Evolutionary conservation across 2,329 filamentous ascomycete species (phyloP), one percentile per base, ranked within the genome.

Genomic region (Harringtonia lauricola): DNA sequence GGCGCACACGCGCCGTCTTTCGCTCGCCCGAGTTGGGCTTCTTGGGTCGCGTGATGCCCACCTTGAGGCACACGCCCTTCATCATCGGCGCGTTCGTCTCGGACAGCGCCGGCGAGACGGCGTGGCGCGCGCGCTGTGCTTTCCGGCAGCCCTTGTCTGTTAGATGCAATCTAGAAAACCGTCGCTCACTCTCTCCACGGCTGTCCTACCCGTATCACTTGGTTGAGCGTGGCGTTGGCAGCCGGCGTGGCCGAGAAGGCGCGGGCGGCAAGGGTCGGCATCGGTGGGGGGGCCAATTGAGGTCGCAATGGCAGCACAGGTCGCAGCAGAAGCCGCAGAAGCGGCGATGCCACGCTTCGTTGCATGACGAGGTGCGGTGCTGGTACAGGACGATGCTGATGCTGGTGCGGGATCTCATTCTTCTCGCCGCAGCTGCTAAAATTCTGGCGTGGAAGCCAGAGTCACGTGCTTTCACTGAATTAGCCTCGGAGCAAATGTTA

Each of bases 21-120:
- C 92, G 75, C 72, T 96, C 88, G 44, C 89, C 92, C 24, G 92
- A 98, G 65, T 98, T 98, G 52, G 92, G 92, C 68, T 98, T 98
- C 80, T 98, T 98, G 45, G 92, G 92, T 58, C 92, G 88, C 55
- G 85, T 88, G 55, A 89, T 86, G 57, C 86, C 88, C 48, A 96
- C 92, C 61, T 94, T 89, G 51, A 98, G 69, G 64, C 92, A 96
- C 31, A 98, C 92, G 54, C 90, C 92, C 71, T 96, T 96, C 67
- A 95, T 81, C 59, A 84, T 78, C 4, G 92, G 88, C 36, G 85
- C 75, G 41, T 77, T 64, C 49, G 73, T 74, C 50, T 72, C 72
- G 40, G 72, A 71, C 43, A 98, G 75, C 19, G 90, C 89, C 0
- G 92, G 92, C 3, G 90, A 96, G 41, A 86, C 81, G 53, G 86